phyloP scores from a whole-genome alignment of 31 red algal genomes.

The Odonthalia washingtoniensis region DNA sequence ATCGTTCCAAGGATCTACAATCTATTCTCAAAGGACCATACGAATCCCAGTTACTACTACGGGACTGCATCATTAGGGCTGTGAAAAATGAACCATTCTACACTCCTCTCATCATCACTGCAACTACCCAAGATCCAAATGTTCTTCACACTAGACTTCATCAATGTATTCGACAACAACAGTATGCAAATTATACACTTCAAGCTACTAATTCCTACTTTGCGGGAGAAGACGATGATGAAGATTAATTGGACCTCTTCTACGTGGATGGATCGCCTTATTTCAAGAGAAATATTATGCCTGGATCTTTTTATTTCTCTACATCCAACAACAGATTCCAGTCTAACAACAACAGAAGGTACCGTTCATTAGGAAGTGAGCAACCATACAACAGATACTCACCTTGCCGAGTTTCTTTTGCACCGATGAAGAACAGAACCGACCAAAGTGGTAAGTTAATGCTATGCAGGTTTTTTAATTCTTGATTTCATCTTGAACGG shows the following conservation, averaged over 20 bases:
- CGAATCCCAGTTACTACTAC: slow-evolving; percentile 25
- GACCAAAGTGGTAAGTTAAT: neutral
- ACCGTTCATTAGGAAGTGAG: neutral
- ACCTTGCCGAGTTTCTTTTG: too few relatives aligned
- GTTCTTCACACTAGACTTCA: slow-evolving; percentile 20
- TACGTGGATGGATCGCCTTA: neutral
- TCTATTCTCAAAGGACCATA: neutral
- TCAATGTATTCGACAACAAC: slow-evolving; percentile 5
- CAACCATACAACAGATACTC: neutral
- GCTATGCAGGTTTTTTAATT: neutral
- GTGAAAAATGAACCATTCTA: slow-evolving; percentile 15
- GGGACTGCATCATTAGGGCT: slow-evolving; percentile 9
- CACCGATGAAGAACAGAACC: neutral
- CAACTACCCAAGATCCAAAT: neutral
- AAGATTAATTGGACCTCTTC: too few relatives aligned
- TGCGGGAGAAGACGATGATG: too few relatives aligned
- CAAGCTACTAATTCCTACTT: too few relatives aligned
- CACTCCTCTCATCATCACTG: neutral
- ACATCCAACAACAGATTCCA: neutral
- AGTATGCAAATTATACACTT: too few relatives aligned
- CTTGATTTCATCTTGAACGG: too few relatives aligned
- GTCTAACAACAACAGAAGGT: neutral
- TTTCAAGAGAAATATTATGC: slow-evolving; percentile 9
- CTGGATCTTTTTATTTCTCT: neutral
- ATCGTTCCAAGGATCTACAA: neutral